Evolutionary conservation across 75 land plant genomes (phyloP), one percentile per base, ranked within the genome.

Genomic region (Selaginella moellendorffii): DNA sequence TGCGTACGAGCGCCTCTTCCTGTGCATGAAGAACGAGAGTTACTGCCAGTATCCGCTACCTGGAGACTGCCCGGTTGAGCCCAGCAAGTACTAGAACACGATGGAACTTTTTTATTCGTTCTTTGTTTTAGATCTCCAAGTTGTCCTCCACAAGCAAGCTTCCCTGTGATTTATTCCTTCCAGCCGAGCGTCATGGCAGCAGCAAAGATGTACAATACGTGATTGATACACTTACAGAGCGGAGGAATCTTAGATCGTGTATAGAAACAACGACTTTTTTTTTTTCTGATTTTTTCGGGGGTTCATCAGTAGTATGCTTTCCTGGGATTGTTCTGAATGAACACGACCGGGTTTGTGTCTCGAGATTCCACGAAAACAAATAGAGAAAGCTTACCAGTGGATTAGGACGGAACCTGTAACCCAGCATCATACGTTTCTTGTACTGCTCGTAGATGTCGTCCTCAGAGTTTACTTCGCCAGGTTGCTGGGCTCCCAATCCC

Each of bases 401-500:
- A 53, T 95, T 95, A 10, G 99, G 99, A 53, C 99, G 71, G 72
- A 84, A 74, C 42, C 84, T 81, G 63, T 95, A 95, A 52, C 99
- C 99, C 68, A 95, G 92, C 99, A 95, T 95, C 99, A 95, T 95
- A 8, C 99, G 75, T 69, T 95, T 95, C 73, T 95, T 95, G 63
- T 95, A 95, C 78, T 95, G 99, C 79, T 95, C 99, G 73, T 95
- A 95, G 17, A 95, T 95, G 66, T 95, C 99, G 78, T 95, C 99
- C 0, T 95, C 99, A 30, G 99, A 68, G 26, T 76, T 80, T 23
- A 95, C 99, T 64, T 90, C 97, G 53, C 97, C 97, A 53, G 99
- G 99, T 9, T 80, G 54, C 28, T 79, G 74, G 28, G 99, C 99
- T 66, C 99, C 99, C 42, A 95, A 90, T 28, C 99, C 99, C 53